These are phyloP conservation scores for Plenodomus lindquistii DNA, from an alignment of 2,329 filamentous ascomycete genomes.

Conservation along the genomic window DNA sequence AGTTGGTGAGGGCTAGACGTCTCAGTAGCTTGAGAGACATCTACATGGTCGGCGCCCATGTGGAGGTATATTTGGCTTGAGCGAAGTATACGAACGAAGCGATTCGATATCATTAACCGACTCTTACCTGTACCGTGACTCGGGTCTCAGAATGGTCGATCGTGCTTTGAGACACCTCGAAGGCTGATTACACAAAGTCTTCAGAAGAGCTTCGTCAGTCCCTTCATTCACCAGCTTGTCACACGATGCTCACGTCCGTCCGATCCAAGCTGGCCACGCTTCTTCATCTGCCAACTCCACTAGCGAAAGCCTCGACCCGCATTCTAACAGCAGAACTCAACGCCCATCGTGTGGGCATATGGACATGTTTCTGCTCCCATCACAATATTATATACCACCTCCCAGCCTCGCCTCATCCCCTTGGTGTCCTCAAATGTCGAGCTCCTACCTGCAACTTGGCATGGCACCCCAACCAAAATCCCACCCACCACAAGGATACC, in stretches of 20 bases:
- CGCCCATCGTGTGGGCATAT: neutral
- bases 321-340: neutral
- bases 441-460: neutral
- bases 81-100: neutral
- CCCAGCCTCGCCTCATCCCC: neutral
- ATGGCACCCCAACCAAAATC: neutral
- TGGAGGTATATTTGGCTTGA: neutral
- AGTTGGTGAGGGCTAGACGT: constrained; percentile 3
- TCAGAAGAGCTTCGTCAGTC: neutral
- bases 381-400: constrained; percentile 1
- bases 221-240: too few species aligned
- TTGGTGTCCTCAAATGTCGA: constrained; percentile 1
- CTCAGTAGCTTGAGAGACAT: neutral
- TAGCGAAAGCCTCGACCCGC: neutral
- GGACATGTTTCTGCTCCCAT: constrained; percentile 1
- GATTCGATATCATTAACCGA: neutral
- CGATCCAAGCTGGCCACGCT: neutral
- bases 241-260: neutral
- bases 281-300: neutral
- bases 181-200: neutral
- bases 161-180: neutral
- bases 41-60: neutral
- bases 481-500: neutral
- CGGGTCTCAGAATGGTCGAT: constrained; percentile 5
- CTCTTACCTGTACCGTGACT: neutral